Evolutionary conservation across 495 filamentous ascomycete species (phyloP).

Genomic region (Xylaria nigripes): DNA sequence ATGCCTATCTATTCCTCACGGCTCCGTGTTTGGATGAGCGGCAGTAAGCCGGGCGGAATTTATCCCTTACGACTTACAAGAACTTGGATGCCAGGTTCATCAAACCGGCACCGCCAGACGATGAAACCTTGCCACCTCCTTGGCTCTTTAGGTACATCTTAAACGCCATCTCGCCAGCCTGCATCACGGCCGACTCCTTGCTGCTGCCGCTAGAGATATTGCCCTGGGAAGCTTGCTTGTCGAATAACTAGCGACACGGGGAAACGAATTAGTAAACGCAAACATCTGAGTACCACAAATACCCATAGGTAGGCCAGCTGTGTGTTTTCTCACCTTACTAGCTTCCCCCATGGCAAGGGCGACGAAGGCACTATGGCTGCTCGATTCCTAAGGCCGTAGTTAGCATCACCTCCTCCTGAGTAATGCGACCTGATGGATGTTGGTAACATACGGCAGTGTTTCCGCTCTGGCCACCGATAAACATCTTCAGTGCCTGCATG

Average conservation of each 20-base stretch:
- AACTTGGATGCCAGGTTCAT: constrained; percentile 37
- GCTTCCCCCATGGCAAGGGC: constrained; percentile 48
- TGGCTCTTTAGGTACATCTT: constrained; percentile 49
- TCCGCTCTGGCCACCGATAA: constrained; percentile 36
- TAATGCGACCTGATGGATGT: neutral
- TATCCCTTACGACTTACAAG: constrained; percentile 9
- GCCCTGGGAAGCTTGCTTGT: constrained; percentile 38
- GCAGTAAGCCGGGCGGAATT: neutral
- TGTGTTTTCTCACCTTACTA: constrained; percentile 30
- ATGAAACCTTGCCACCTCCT: constrained; percentile 17
- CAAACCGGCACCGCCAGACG: constrained; percentile 20
- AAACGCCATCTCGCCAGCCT: constrained; percentile 48
- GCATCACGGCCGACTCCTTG: constrained; percentile 44
- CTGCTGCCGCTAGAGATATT: constrained; percentile 37
- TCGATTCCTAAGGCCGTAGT: constrained; percentile 19
- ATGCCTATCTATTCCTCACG: neutral
- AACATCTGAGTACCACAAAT: neutral
- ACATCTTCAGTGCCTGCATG: constrained; percentile 62
- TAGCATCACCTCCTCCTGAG: constrained; percentile 13
- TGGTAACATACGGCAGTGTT: constrained; percentile 17
- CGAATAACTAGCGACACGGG: constrained; percentile 33
- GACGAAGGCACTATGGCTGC: constrained; percentile 39
- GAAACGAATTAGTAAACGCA: neutral
- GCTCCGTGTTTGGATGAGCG: neutral
- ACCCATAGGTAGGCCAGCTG: neutral